A percentile compares a stretch with the other conserved stretches of the same genome.
These are phyloP conservation scores for Pyrus bretschneideri DNA, from an alignment of 306 rosid genomes.

Conservation along the genomic window DNA sequence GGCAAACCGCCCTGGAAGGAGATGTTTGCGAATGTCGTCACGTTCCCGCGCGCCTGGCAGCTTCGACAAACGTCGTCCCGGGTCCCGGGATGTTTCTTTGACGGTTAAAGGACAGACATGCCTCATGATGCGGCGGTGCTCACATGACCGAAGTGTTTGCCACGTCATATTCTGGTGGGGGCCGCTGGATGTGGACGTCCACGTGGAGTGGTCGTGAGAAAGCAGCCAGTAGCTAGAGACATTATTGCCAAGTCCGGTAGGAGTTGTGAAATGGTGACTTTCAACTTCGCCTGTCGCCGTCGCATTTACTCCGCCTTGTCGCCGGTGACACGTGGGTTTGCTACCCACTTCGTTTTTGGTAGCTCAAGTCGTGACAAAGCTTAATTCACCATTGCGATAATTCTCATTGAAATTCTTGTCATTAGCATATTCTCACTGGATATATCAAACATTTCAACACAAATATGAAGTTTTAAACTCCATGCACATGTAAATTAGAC, in stretches of 20 bases:
- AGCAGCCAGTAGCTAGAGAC: conserved; percentile 4
- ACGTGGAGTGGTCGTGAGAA: conserved; percentile 36
- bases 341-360: background rate
- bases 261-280: background rate
- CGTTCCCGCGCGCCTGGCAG: background rate
- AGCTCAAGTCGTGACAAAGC: background rate
- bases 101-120: conserved; percentile 19
- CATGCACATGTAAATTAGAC: too few relatives aligned
- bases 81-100: conserved; percentile 24
- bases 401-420: background rate
- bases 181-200: conserved; percentile 33
- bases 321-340: conserved; percentile 3
- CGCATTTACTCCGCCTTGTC: conserved; percentile 22
- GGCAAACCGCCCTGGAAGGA: background rate
- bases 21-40: background rate
- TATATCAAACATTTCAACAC: too few relatives aligned
- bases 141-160: conserved; percentile 21
- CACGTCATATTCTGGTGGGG: conserved; percentile 18
- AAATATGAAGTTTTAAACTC: background rate
- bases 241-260: conserved; percentile 10
- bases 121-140: conserved; percentile 32
- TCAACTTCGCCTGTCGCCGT: conserved; percentile 22
- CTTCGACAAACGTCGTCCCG: conserved; percentile 30
- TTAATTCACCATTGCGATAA: background rate
- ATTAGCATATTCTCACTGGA: background rate